phyloP scores from a whole-genome alignment of 305 asterid genomes.

The Petunia hybrid region DNA sequence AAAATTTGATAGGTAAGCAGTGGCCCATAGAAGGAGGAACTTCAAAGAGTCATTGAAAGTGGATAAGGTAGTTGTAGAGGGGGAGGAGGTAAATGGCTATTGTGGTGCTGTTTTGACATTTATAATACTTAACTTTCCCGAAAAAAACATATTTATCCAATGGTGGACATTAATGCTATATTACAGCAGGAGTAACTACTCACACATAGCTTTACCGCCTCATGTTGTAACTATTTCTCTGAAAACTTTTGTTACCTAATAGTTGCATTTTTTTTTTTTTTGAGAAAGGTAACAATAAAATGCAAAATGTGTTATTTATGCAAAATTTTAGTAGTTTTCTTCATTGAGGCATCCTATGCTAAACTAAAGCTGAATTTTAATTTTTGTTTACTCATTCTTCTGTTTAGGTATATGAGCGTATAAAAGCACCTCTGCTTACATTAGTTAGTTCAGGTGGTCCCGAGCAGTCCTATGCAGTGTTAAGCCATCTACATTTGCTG shows the following conservation, averaged over 20 bases:
- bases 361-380: neutral
- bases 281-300: too few species aligned
- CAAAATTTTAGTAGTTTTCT: conserved; percentile 4
- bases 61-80: too few species aligned
- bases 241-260: conserved; percentile 16
- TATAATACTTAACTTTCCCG: too few species aligned
- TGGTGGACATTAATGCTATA: neutral
- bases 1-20: too few species aligned
- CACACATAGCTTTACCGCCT: conserved; percentile 1
- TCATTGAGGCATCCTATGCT: neutral
- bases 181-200: neutral
- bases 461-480: conserved; percentile 94
- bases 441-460: conserved; percentile 98
- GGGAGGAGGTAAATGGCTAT: too few species aligned
- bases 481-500: conserved; percentile 94
- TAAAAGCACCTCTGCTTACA: conserved; percentile 98
- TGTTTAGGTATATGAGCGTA: conserved; percentile 92
- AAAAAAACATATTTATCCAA: neutral
- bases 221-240: neutral
- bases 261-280: too few species aligned
- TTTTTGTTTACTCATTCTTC: conserved; percentile 19
- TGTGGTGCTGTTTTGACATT: too few species aligned
- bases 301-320: conserved; percentile 16
- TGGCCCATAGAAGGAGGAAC: too few species aligned
- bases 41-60: too few species aligned